phyloP scores from a whole-genome alignment of 164 flowering plant genomes.

The Malania oleifera region DNA sequence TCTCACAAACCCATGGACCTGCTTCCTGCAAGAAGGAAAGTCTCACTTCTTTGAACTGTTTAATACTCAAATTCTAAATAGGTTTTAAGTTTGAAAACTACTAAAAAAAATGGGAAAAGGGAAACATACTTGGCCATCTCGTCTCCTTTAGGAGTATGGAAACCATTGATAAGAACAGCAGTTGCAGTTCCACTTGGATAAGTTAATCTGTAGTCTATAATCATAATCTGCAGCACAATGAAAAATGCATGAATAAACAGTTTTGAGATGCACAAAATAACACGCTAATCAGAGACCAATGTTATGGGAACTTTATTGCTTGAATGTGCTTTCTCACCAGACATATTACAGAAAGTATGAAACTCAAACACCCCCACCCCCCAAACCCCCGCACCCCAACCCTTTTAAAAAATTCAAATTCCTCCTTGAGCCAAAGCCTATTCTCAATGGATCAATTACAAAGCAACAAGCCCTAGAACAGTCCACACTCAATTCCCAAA shows the following conservation, averaged over 20 bases:
- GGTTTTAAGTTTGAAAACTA: background rate
- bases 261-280: too few relatives aligned
- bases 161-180: constrained; percentile 61
- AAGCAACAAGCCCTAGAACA: too few relatives aligned
- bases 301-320: too few relatives aligned
- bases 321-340: too few relatives aligned
- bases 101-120: background rate
- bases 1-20: constrained; percentile 42
- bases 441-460: too few relatives aligned
- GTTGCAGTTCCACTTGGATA: constrained; percentile 77
- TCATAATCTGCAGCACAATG: constrained; percentile 44
- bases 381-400: too few relatives aligned
- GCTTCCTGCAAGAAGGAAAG: constrained; percentile 41
- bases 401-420: too few relatives aligned
- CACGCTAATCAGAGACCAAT: too few relatives aligned
- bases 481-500: too few relatives aligned
- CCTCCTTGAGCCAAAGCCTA: too few relatives aligned
- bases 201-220: constrained; percentile 49
- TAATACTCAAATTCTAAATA: background rate
- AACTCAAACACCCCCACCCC: too few relatives aligned
- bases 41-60: constrained; percentile 1
- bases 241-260: background rate
- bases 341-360: too few relatives aligned
- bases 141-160: constrained; percentile 56
- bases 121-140: constrained; percentile 40